Percentiles rank a stretch among this genome's conserved stretches.
These are phyloP conservation scores for Lasiodiplodia sp. DNA, from an alignment of 2,329 filamentous ascomycete genomes.

Conservation along the genomic window DNA sequence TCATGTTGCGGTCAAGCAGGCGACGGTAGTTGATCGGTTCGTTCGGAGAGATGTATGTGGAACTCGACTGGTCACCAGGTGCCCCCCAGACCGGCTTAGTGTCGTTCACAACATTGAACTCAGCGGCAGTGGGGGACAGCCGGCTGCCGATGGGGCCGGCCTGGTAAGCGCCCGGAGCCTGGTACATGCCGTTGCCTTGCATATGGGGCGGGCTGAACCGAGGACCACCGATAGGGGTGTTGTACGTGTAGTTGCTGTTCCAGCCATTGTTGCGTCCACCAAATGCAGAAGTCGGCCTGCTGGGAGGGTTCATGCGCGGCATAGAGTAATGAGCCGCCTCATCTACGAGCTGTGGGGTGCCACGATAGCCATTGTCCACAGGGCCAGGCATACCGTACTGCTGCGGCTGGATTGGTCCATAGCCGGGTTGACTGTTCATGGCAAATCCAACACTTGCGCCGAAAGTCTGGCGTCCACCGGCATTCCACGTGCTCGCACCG, in stretches of 20 bases:
- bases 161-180: slow-evolving; percentile 36
- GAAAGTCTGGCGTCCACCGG: slow-evolving; percentile 22
- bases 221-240: slow-evolving; percentile 15
- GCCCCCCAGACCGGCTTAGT: slow-evolving; percentile 11
- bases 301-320: slow-evolving; percentile 45
- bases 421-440: background rate
- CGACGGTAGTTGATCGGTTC: slow-evolving; percentile 97
- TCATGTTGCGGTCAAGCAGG: slow-evolving; percentile 92
- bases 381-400: slow-evolving; percentile 13
- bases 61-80: slow-evolving; percentile 33
- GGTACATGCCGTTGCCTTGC: slow-evolving; percentile 32
- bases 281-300: slow-evolving; percentile 47
- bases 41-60: slow-evolving; percentile 81
- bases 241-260: slow-evolving; percentile 23
- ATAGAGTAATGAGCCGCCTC: slow-evolving; percentile 47
- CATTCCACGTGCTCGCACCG: slow-evolving; percentile 5
- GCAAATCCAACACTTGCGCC: slow-evolving; percentile 6
- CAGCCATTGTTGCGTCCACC: slow-evolving; percentile 43
- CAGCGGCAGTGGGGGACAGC: slow-evolving; percentile 55
- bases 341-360: slow-evolving; percentile 45
- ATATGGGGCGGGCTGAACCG: slow-evolving; percentile 23
- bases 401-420: slow-evolving; percentile 20
- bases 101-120: slow-evolving; percentile 47
- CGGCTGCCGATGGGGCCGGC: slow-evolving; percentile 49
- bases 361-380: slow-evolving; percentile 36